Evolutionary conservation across 768 basidiomycete genomes (phyloP).

Genomic region (Amanita pseudoporphyria): DNA sequence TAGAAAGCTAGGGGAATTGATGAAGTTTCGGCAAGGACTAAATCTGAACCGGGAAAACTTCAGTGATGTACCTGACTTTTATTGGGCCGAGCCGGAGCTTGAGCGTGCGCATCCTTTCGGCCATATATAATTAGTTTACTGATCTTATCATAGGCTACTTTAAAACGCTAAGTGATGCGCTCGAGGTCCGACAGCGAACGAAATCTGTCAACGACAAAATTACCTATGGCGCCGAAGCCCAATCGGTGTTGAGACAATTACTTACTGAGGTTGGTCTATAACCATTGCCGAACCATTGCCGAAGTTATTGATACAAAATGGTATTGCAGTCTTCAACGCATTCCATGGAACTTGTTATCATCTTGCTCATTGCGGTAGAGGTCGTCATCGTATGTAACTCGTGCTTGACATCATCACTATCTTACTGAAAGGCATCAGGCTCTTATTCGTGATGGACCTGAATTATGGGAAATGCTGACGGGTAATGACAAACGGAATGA

Average conservation of each 20-base stretch:
- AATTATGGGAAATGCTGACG: conserved; percentile 55
- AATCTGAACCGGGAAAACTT: conserved; percentile 89
- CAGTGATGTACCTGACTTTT: conserved; percentile 83
- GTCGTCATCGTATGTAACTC: conserved; percentile 68
- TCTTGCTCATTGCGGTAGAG: conserved; percentile 88
- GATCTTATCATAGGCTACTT: conserved; percentile 52
- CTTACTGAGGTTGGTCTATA: conserved; percentile 72
- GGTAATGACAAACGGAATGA: conserved; percentile 22
- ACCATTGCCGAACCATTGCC: not conserved
- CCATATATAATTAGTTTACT: not conserved
- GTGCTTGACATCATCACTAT: conserved; percentile 1
- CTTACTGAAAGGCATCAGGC: conserved; percentile 32
- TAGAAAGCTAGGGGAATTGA: conserved; percentile 84
- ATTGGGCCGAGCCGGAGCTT: conserved; percentile 89
- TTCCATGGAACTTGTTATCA: conserved; percentile 94
- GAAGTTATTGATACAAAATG: conserved; percentile 4
- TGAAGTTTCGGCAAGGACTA: conserved; percentile 86
- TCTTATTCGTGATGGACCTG: conserved; percentile 70
- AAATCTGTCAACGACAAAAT: conserved; percentile 86
- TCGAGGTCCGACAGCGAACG: conserved; percentile 80
- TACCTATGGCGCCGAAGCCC: conserved; percentile 82
- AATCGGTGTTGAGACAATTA: conserved; percentile 82
- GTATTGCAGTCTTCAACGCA: conserved; percentile 67
- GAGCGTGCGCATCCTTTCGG: conserved; percentile 43
- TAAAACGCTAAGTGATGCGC: conserved; percentile 71